Conservation (phyloP, 2,329 filamentous ascomycete genomes). For the Aspergillus spinulosporus region DNA sequence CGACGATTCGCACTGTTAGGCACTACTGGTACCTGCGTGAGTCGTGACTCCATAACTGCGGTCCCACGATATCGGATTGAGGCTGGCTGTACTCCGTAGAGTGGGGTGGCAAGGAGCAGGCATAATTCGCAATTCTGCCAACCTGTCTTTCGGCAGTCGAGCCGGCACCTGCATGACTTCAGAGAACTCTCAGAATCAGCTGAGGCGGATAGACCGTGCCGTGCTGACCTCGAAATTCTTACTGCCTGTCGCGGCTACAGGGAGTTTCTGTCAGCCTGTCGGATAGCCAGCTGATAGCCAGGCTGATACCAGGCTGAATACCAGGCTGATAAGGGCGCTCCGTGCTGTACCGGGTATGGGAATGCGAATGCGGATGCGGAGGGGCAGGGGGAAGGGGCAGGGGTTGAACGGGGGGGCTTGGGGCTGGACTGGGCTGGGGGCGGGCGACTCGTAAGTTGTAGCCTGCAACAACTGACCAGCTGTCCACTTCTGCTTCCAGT, state of each 20-base stretch:
- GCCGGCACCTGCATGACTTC: conserved; percentile 12
- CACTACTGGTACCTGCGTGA: conserved; percentile 24
- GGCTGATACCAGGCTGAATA: no score
- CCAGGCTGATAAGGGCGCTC: neutral
- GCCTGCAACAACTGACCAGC: neutral
- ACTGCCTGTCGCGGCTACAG: neutral
- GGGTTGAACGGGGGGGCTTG: neutral
- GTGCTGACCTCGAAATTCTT: neutral
- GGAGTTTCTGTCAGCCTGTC: neutral
- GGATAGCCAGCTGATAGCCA: no score
- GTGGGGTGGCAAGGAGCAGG: conserved; percentile 7
- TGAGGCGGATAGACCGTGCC: neutral
- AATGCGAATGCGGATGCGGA: neutral
- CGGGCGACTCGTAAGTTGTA: neutral
- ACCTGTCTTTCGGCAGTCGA: conserved; percentile 19
- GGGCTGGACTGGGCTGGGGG: neutral
- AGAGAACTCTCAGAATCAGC: conserved; percentile 1
- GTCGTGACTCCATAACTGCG: conserved; percentile 13
- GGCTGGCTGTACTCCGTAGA: conserved; percentile 11
- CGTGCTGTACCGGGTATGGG: neutral
- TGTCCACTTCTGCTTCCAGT: neutral
- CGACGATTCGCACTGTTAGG: neutral
- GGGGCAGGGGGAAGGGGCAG: neutral
- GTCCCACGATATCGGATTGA: conserved; percentile 17
- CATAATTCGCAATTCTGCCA: neutral